A percentile compares a stretch with the other conserved stretches of the same genome.
phyloP scores from a whole-genome alignment of 305 asterid genomes.

The Withania somnifera region DNA sequence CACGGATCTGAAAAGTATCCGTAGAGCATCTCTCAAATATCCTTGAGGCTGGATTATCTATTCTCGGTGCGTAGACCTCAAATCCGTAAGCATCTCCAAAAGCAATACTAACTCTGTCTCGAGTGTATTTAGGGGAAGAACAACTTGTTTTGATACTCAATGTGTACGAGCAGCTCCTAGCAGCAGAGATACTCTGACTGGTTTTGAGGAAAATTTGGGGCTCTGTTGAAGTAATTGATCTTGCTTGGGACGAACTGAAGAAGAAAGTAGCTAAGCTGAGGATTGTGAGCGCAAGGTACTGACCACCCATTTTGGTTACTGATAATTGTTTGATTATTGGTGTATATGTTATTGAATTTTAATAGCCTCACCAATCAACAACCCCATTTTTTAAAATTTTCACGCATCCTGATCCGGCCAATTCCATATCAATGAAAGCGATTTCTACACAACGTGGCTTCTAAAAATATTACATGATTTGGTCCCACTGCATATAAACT shows the following conservation, averaged over 20 bases:
- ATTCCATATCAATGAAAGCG: not conserved
- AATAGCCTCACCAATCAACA: not conserved
- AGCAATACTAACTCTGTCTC: slow-evolving; percentile 34
- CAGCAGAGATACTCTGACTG: not conserved
- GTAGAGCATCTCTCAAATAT: slow-evolving; percentile 31
- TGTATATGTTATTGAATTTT: not conserved
- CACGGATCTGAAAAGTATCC: slow-evolving; percentile 24
- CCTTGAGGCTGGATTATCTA: slow-evolving; percentile 23
- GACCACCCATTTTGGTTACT: not conserved
- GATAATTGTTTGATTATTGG: not conserved
- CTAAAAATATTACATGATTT: not conserved
- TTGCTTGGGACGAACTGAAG: not conserved
- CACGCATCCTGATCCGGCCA: not conserved
- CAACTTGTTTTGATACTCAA: slow-evolving; percentile 37
- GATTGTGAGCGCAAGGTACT: not conserved
- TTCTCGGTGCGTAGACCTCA: slow-evolving; percentile 24
- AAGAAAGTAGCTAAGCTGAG: not conserved
- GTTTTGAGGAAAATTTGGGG: not conserved
- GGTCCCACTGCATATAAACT: not conserved
- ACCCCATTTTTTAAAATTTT: not conserved
- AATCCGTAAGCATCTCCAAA: slow-evolving; percentile 38
- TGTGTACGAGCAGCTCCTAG: slow-evolving; percentile 23
- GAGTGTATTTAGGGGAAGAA: slow-evolving; percentile 25
- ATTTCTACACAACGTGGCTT: not conserved
- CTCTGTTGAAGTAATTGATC: not conserved